phyloP scores from a whole-genome alignment of 768 basidiomycete genomes.

The Podaxis carcinomalis region DNA sequence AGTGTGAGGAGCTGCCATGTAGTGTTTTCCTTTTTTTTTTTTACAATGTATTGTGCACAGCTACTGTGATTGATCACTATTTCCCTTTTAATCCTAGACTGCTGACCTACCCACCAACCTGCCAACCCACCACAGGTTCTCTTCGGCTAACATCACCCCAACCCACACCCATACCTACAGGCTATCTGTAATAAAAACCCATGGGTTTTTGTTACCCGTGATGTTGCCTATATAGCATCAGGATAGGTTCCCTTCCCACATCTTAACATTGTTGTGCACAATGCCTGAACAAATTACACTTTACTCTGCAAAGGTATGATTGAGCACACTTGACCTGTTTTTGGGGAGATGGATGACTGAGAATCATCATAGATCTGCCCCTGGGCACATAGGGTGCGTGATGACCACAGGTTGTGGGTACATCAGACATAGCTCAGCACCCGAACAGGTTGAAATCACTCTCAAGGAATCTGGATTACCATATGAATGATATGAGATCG shows the following conservation, averaged over 20 bases:
- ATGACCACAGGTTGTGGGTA: not conserved
- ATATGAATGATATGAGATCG: slow-evolving; percentile 51
- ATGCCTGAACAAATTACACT: slow-evolving; percentile 33
- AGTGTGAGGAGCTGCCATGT: too few relatives aligned
- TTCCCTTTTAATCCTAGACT: too few relatives aligned
- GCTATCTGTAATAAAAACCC: too few relatives aligned
- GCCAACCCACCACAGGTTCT: too few relatives aligned
- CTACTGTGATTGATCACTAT: too few relatives aligned
- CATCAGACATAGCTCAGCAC: not conserved
- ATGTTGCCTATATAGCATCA: not conserved
- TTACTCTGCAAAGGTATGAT: slow-evolving; percentile 42
- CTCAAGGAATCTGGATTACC: slow-evolving; percentile 49
- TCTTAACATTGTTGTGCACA: not conserved
- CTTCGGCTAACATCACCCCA: too few relatives aligned
- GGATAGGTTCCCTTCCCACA: not conserved
- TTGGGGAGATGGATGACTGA: not conserved
- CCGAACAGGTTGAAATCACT: slow-evolving; percentile 50
- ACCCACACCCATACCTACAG: too few relatives aligned
- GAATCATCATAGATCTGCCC: slow-evolving; percentile 43
- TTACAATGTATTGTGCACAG: too few relatives aligned
- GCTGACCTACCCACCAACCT: too few relatives aligned
- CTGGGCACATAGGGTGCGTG: slow-evolving; percentile 50
- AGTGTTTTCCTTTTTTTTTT: too few relatives aligned
- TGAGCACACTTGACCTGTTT: not conserved
- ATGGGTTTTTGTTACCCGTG: too few relatives aligned